Evolutionary conservation across 2,329 filamentous ascomycete genomes (phyloP), one percentile per base, ranked within the genome.

Genomic region (Fusarium sp.): DNA sequence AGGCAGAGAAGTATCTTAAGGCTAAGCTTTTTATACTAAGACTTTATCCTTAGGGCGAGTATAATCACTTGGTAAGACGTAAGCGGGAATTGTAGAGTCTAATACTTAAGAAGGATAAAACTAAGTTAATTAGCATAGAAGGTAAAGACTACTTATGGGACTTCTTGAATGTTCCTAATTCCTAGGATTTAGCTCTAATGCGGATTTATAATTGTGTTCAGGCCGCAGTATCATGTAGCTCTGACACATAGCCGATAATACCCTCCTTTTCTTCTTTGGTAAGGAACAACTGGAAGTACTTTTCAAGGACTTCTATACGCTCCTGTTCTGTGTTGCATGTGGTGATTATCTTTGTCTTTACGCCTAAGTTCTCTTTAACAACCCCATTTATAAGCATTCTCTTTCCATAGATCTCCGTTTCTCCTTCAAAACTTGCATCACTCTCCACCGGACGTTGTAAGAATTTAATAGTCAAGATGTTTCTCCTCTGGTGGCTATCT

Each of bases 401-500:
- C 54, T 74, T 73, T n/a, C 71, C 71, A 14, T 60, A 69, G 4
- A 72, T 66, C 49, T 67, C 62, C 9, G 51, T 47, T 14, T 67
- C 56, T 7, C 51, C 62, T 24, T 61, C n/a, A 15, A 80, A 77
- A 46, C 23, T 30, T 10, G 15, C 48, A 6, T 85, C 77, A 12
- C 77, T 79, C 61, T 42, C 80, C 49, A 53, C 78, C 62, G 32
- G 78, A 62, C 55, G 75, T 54, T 86, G 74, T 54, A 89, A 77
- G 76, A 88, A 87, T 74, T 80, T 83, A 56, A 82, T 80, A 59
- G 84, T 82, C 17, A 89, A 74, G 23, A 90, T 74, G 7, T 74
- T 81, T 58, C 81, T 77, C 12, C 82, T 85, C 74, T 91, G 90
- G 71, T 83, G 85, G 53, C 80, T 84, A 26, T 76, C 74, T n/a